Base-by-base conservation (phyloP, 108 stramenopile species). In the Nitzschia sp. region DNA sequence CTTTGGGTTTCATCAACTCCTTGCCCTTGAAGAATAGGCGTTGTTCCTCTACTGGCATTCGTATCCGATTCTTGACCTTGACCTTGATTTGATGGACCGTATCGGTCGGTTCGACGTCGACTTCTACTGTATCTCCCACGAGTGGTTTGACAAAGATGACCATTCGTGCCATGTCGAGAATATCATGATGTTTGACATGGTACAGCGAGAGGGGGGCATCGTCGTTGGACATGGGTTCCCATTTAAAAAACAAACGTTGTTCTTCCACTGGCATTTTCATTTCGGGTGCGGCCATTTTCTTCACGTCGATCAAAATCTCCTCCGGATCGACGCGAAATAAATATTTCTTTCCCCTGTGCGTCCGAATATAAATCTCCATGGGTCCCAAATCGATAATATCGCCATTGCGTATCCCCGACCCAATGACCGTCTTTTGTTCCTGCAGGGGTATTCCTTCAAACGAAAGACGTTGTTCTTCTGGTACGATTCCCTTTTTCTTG, bases 101-200 rank as follows among this genome's bases (percentile, higher is more conserved):
- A 34, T 75, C 66, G n/a, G 26, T 45, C 19, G 74, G 74, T 41
- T 68, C 54, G n/a, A 75, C 74, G 0, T 75, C 74, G 25, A 75
- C 34, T n/a, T 47, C 41, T n/a, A 75, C 57, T 19, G 33, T 76
- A 77, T 94, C 93, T 33, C 93, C 95, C 21, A 95, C 95, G 29
- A 96, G 80, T 46, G 95, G 97, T 81, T 98, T 94, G 80, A 96
- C 95, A 68, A 88, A 92, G 48, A 83, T 79, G 16, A 71, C 88
- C 96, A 95, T 68, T 1, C 27, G 13, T n/a, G n/a, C 58, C 41
- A 76, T 25, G 50, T 69, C 57, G 9, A 76, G 19, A 6, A 45
- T 58, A 44, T 64, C 50, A 46, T 52, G 58, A 53, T 76, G 68
- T 33, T 41, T 28, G 9, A 76, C 31, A 0, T 57, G 46, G 62